Base-by-base conservation (phyloP, 2,329 filamentous ascomycete species). In the Beauveria caledonica region DNA sequence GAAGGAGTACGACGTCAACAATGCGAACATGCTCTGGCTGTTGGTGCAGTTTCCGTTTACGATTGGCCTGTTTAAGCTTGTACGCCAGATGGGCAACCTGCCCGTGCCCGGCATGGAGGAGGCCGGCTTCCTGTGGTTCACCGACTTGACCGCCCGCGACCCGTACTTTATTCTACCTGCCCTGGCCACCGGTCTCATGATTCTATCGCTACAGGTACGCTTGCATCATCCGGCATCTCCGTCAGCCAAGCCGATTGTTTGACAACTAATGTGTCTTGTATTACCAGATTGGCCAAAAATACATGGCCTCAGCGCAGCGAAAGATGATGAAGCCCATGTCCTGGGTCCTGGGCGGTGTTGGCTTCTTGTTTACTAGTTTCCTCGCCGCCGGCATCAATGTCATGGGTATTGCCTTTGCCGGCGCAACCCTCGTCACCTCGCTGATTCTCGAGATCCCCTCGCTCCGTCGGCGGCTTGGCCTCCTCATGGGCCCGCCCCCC, bases 41-140 rank as follows among this genome's bases (percentile, higher is more conserved):
- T 68, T 78, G 46, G 51, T 73, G 4, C 76, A 81, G 66, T 68
- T 88, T 13, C 86, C 92, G 5, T 78, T 96, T 64, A 89, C 88
- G 63, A 91, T 86, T 72, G 91, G 92, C 67, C 86, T 88, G 62
- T 97, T 93, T 79, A 85, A 89, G 62, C 78, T 93, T 50, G 72
- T 95, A 64, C 81, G 84, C 58, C 86, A 81, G 65, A 95, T 96
- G 88, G 74, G 84, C 1, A 72, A 78, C 23, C 76, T 97, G 52
- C 93, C 93, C 4, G 90, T 97, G 5, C 93, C 93, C 0, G 87
- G 85, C 1, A 73, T 97, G 64, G 83, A 89, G 66, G 77, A 75
- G 1, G 89, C 89, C 36, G 87, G 89, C 3, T 74, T 86, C 40
- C 74, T 86, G 45, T 99, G 94, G 94, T 83, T 97, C 65, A 74